phyloP scores from a whole-genome alignment of 2,329 filamentous ascomycete species.

The Camptophora hylomeconis region DNA sequence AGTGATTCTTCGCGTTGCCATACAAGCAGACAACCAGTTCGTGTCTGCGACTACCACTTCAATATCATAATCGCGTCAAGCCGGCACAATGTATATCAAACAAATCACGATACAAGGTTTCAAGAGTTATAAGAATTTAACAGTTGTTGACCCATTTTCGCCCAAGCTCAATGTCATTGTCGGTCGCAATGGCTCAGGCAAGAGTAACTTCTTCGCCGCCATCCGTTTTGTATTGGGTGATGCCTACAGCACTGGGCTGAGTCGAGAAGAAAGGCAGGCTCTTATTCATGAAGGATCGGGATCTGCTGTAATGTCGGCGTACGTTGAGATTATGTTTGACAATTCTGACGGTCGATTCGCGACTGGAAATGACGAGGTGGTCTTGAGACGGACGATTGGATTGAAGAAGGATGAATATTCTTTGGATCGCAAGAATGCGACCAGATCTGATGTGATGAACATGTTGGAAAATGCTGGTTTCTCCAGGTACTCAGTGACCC shows the following conservation, averaged over 20 bases:
- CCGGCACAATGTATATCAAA: conserved; percentile 80
- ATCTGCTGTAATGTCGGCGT: conserved; percentile 97
- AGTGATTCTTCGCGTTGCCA: too few relatives aligned
- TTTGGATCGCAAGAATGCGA: conserved; percentile 90
- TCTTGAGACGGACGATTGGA: conserved; percentile 85
- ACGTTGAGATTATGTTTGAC: conserved; percentile 98
- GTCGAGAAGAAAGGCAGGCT: conserved; percentile 86
- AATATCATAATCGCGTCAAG: too few relatives aligned
- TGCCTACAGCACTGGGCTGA: conserved; percentile 81
- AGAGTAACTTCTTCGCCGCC: conserved; percentile 98
- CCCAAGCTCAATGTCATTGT: conserved; percentile 97
- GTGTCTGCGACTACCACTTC: too few relatives aligned
- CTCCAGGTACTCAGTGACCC: too few relatives aligned
- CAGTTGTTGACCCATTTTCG: conserved; percentile 95
- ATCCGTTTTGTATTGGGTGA: conserved; percentile 98
- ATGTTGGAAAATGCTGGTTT: conserved; percentile 92
- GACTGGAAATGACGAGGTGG: conserved; percentile 79
- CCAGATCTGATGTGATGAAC: conserved; percentile 88
- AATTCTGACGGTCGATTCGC: conserved; percentile 93
- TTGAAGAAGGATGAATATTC: conserved; percentile 98
- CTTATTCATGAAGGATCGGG: conserved; percentile 97
- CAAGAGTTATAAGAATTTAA: conserved; percentile 99
- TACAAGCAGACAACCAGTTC: too few relatives aligned
- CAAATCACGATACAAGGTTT: conserved; percentile 99
- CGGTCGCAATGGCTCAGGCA: conserved; percentile 96